A percentile compares a stretch with the other conserved stretches of the same genome.
Evolutionary conservation across 2,329 filamentous ascomycete genomes (phyloP).

Genomic region (Colletotrichum musae): DNA sequence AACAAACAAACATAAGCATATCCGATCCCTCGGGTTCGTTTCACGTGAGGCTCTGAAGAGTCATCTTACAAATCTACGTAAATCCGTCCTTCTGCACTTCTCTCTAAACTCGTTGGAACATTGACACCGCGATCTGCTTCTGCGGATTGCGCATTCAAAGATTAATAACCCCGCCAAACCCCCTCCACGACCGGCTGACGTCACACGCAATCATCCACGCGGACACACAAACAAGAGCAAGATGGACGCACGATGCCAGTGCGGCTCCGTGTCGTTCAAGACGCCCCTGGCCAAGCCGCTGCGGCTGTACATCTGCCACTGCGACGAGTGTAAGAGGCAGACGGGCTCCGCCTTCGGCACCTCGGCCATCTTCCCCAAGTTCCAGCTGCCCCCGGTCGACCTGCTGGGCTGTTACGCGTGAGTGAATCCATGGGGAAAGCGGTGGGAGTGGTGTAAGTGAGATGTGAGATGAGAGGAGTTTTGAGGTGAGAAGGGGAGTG

Average conservation of each 20-base stretch:
- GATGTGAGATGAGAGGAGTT: neutral
- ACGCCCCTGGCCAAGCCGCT: slow-evolving; percentile 73
- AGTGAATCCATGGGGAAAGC: slow-evolving; percentile 46
- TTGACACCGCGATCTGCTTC: neutral
- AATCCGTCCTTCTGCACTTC: neutral
- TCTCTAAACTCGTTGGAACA: neutral
- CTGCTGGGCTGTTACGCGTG: slow-evolving; percentile 69
- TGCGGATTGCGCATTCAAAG: neutral
- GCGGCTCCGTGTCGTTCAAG: slow-evolving; percentile 73
- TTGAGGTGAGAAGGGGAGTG: neutral
- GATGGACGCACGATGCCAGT: slow-evolving; percentile 76
- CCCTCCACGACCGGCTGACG: slow-evolving; percentile 17
- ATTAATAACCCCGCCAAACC: neutral
- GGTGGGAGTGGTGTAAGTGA: neutral
- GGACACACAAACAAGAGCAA: too few relatives aligned
- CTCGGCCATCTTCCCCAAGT: slow-evolving; percentile 79
- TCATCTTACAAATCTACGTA: neutral
- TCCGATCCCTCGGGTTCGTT: neutral
- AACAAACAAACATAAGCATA: neutral
- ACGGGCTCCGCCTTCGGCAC: slow-evolving; percentile 77
- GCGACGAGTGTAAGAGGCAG: slow-evolving; percentile 75
- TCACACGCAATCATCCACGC: neutral
- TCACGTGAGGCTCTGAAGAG: neutral
- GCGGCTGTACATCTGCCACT: slow-evolving; percentile 81
- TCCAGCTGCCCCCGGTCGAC: slow-evolving; percentile 66